Conservation (phyloP, 306 rosid species). For the Glycine latifolia region DNA sequence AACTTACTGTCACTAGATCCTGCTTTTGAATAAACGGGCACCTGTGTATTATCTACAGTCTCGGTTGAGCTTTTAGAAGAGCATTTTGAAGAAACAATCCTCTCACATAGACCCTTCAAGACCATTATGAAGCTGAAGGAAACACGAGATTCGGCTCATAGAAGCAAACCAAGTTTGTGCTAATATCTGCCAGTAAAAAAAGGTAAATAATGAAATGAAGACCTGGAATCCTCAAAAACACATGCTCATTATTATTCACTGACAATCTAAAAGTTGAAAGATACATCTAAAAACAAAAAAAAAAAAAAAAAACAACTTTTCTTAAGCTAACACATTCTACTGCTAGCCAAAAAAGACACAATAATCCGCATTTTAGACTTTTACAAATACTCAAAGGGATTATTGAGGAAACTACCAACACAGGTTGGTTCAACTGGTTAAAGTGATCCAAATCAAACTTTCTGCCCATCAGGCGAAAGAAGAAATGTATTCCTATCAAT, state of each 20-base stretch:
- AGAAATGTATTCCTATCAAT: constrained; percentile 7
- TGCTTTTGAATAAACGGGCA: constrained; percentile 59
- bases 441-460: constrained; percentile 19
- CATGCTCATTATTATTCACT: constrained; percentile 5
- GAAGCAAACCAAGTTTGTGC: constrained; percentile 53
- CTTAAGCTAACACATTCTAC: constrained; percentile 23
- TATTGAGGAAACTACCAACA: background rate
- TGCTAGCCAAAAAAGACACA: constrained; percentile 13
- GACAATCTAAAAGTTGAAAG: constrained; percentile 12
- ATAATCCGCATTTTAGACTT: constrained; percentile 30
- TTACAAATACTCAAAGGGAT: constrained; percentile 9
- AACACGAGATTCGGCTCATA: constrained; percentile 58
- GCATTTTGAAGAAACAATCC: constrained; percentile 62
- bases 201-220: constrained; percentile 39
- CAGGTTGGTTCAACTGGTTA: constrained; percentile 10
- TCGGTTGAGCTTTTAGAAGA: constrained; percentile 68
- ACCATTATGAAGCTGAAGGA: constrained; percentile 62
- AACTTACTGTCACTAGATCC: constrained; percentile 63
- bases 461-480: background rate
- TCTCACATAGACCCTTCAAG: constrained; percentile 73
- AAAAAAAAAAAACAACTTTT: background rate
- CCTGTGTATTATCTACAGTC: constrained; percentile 57
- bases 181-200: constrained; percentile 50
- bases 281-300: constrained; percentile 23
- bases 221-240: constrained; percentile 16